Evolutionary conservation across 768 basidiomycete species (phyloP).

Genomic region (Phanerochaete carnosa): DNA sequence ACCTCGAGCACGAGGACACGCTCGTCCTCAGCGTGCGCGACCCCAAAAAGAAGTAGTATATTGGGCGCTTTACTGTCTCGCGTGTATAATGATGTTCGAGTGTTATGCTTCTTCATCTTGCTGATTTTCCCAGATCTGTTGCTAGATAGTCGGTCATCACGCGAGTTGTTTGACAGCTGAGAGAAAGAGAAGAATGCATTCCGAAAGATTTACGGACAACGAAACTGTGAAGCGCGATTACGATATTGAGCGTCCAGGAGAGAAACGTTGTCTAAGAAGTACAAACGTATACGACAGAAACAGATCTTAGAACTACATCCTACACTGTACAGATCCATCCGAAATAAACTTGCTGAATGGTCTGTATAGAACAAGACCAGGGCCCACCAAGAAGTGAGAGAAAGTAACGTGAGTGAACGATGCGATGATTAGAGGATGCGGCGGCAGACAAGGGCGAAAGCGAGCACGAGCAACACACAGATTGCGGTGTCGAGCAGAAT

Average conservation of each 20-base stretch:
- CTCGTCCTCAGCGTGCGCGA: constrained; percentile 76
- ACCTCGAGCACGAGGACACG: constrained; percentile 88
- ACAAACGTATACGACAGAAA: neutral
- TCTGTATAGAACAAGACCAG: neutral
- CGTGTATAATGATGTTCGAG: constrained; percentile 2
- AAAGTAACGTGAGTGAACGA: neutral
- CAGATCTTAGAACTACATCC: neutral
- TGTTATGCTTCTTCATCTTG: neutral
- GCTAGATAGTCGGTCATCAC: neutral
- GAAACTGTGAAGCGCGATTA: neutral
- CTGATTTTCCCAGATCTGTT: neutral
- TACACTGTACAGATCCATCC: neutral
- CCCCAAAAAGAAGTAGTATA: constrained; percentile 57
- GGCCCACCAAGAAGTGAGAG: neutral
- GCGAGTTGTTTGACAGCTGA: neutral
- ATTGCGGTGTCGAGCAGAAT: constrained; percentile 72
- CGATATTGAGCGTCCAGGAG: neutral
- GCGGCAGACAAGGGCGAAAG: constrained; percentile 65
- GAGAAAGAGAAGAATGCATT: neutral
- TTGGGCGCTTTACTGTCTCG: neutral
- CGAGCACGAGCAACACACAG: constrained; percentile 64
- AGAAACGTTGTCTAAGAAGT: neutral
- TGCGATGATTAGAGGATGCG: constrained; percentile 37
- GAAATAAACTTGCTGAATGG: neutral
- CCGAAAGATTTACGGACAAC: neutral